A percentile compares a stretch with the other conserved stretches of the same genome.
These are phyloP conservation scores for Ilex paraguariensis DNA, from an alignment of 305 asterid genomes.

Conservation along the genomic window DNA sequence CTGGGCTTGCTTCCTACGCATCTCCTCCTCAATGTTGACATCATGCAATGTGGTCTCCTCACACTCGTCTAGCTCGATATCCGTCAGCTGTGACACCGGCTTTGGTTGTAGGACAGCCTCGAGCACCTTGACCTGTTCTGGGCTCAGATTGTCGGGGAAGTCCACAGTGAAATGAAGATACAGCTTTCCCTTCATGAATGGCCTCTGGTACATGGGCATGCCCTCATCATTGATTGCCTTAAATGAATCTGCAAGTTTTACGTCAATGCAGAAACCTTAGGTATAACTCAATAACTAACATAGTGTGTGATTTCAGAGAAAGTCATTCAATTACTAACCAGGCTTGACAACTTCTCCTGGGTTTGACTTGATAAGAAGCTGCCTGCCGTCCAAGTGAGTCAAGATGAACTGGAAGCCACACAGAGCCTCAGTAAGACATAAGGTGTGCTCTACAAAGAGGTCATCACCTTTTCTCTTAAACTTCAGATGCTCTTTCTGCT, in stretches of 20 bases:
- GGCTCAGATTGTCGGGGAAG: slow-evolving; percentile 38
- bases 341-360: slow-evolving; percentile 87
- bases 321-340: slow-evolving; percentile 26
- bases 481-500: slow-evolving; percentile 75
- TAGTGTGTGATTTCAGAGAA: not conserved
- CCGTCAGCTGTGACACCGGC: slow-evolving; percentile 28
- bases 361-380: slow-evolving; percentile 62
- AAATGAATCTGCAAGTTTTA: slow-evolving; percentile 30
- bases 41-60: slow-evolving; percentile 62
- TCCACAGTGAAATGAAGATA: slow-evolving; percentile 51
- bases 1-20: slow-evolving; percentile 51
- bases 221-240: slow-evolving; percentile 61
- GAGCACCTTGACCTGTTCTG: slow-evolving; percentile 33
- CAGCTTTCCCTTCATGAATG: slow-evolving; percentile 52
- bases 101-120: slow-evolving; percentile 36
- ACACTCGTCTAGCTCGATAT: slow-evolving; percentile 54
- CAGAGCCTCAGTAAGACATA: slow-evolving; percentile 64
- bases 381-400: slow-evolving; percentile 68
- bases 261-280: not conserved
- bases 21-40: slow-evolving; percentile 64
- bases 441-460: slow-evolving; percentile 63
- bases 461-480: slow-evolving; percentile 82
- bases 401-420: slow-evolving; percentile 79
- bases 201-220: slow-evolving; percentile 52
- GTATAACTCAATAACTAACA: not conserved